phyloP scores from a whole-genome alignment of 2,329 filamentous ascomycete genomes.

The Trichoderma afroharzianum region DNA sequence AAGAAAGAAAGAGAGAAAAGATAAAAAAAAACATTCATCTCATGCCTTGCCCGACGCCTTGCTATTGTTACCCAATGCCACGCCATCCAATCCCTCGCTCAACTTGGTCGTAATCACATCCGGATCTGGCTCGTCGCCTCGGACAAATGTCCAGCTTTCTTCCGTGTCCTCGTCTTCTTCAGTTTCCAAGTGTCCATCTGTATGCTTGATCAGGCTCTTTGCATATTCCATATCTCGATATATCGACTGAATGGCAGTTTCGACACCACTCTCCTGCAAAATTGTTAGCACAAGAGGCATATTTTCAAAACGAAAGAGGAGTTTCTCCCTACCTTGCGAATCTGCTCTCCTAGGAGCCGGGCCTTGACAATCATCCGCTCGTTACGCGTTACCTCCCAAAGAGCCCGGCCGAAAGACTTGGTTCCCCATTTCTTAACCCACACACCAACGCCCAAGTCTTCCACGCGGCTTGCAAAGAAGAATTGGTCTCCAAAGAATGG shows the following conservation, averaged over 20 bases:
- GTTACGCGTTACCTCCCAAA: slow-evolving; percentile 89
- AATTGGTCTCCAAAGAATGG: slow-evolving; percentile 98
- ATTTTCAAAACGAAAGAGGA: background rate
- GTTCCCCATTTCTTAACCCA: slow-evolving; percentile 86
- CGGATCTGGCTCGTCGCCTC: slow-evolving; percentile 48
- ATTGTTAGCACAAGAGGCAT: slow-evolving; percentile 27
- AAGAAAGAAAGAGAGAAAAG: background rate
- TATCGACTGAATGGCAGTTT: slow-evolving; percentile 82
- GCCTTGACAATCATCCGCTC: slow-evolving; percentile 91
- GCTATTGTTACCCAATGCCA: slow-evolving; percentile 25
- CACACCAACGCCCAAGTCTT: slow-evolving; percentile 89
- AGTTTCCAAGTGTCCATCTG: slow-evolving; percentile 37
- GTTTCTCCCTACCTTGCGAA: slow-evolving; percentile 65
- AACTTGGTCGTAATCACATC: slow-evolving; percentile 41
- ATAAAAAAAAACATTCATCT: background rate
- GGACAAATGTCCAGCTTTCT: slow-evolving; percentile 90
- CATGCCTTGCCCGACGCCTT: slow-evolving; percentile 18
- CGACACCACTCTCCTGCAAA: slow-evolving; percentile 79
- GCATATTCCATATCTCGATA: slow-evolving; percentile 96
- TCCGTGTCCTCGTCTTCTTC: slow-evolving; percentile 59
- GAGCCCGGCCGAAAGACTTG: slow-evolving; percentile 75
- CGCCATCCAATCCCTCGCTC: slow-evolving; percentile 32
- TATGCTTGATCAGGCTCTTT: slow-evolving; percentile 71
- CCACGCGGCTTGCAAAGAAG: slow-evolving; percentile 87
- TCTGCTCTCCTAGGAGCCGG: slow-evolving; percentile 74